Percentiles rank a stretch among this genome's conserved stretches.
Evolutionary conservation across 2,329 filamentous ascomycete species (phyloP).

Genomic region (Eutypa lata): DNA sequence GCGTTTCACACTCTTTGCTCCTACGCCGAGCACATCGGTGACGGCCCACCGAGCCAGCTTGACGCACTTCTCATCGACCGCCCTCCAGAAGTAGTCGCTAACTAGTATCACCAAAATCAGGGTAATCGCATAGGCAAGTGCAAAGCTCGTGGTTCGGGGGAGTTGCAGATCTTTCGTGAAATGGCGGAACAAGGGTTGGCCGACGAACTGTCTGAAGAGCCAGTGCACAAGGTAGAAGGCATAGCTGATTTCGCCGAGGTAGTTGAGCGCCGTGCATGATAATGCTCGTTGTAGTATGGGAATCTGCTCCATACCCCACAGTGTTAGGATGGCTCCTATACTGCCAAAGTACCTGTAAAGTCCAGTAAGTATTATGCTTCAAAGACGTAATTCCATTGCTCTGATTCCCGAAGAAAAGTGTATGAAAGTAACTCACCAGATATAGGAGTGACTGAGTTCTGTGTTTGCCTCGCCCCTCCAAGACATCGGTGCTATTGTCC

Average conservation of each 20-base stretch:
- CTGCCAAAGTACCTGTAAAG: neutral
- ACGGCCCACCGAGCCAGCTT: neutral
- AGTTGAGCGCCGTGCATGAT: neutral
- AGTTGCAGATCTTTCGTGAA: neutral
- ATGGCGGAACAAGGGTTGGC: neutral
- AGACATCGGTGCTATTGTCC: neutral
- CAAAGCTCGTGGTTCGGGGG: neutral
- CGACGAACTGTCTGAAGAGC: neutral
- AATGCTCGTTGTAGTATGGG: neutral
- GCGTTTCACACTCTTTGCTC: neutral
- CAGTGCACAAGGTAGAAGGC: constrained; percentile 3
- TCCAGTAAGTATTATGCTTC: neutral
- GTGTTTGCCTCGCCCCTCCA: neutral
- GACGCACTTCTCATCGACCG: neutral
- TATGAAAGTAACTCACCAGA: neutral
- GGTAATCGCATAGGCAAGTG: neutral
- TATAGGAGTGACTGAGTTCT: constrained; percentile 1
- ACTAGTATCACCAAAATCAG: neutral
- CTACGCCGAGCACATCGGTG: constrained; percentile 1
- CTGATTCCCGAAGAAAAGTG: neutral
- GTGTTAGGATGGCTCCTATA: neutral
- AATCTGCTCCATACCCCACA: constrained; percentile 3
- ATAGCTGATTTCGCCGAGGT: constrained; percentile 5
- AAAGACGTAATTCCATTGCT: neutral
- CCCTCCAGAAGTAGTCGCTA: constrained; percentile 2